Base-by-base conservation (phyloP, 805 yeast species). In the Nadsonia fulvescens region DNA sequence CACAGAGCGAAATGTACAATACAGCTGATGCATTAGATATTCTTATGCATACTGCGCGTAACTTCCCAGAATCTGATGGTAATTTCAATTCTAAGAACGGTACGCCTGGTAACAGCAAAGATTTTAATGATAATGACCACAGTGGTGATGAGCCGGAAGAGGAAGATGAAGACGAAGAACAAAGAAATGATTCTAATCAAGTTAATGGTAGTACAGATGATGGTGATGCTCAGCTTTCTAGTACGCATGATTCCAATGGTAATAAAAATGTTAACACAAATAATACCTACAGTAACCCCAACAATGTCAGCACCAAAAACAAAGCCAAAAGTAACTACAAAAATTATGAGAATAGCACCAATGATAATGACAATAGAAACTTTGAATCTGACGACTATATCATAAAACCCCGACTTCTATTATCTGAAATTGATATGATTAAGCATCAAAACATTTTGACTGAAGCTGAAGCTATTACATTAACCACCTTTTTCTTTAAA, bases 361-460 rank as follows among this genome's bases (percentile, higher is more conserved):
- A 20, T 8, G 12, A 11, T 6, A 12, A 20, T 12, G 22, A 20
- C 22, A 20, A 20, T 17, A 17, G 13, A 8, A 5, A 20, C 7
- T 11, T 8, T 12, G 20, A n/a, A 18, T 11, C 11, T 15, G 5
- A 17, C n/a, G 13, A 26, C 29, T 6, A 32, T 29, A 22, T 18
- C 35, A 10, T 25, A 26, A 4, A 25, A 8, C 25, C 29, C 3
- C 25, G 21, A 18, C 21, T 25, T 6, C 22, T 22, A n/a, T 24
- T 78, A 10, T 49, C 66, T 0, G 71, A 64, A 37, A 63, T 73
- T 23, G 79, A 70, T 36, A 71, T 78, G 24, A 73, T 76, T 4
- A 49, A 54, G 3, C 36, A 35, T 7, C 47, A 52, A 3, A 65
- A 66, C 12, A 57, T 79, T 27, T 42, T 83, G 9, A 56, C 75